Evolutionary conservation across 768 basidiomycete species (phyloP), one percentile per base, ranked within the genome.

Genomic region (Boletus reticuloceps): DNA sequence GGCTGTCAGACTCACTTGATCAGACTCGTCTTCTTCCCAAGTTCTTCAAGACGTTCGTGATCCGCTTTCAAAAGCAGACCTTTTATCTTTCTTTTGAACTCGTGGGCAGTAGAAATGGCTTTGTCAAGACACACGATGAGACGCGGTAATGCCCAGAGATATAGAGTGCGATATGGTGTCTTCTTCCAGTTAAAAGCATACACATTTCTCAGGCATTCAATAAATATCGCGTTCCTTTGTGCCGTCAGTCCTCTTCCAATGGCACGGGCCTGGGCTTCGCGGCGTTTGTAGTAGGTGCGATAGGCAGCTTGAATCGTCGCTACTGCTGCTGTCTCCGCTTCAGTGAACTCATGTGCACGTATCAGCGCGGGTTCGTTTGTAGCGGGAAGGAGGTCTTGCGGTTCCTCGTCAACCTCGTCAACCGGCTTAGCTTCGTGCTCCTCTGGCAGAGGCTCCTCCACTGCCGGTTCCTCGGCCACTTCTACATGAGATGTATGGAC

Each of bases 91-190:
- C 19, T 54, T 64, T 79, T 79, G 47, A 64, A 56, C 17, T 61
- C 47, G 38, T 63, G 39, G 9, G 71, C 58, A 19, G 65, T 27
- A 2, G 60, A 37, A 12, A 71, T 62, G 20, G 66, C 61, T n/a
- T 63, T 50, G 45, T 80, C 74, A 29, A 81, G 68, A 56, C 74
- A 78, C 3, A 76, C 56, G 4, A 79, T 63, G 29, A 80, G 58
- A 48, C 71, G 75, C 2, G 79, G 76, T 9, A 81, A 64, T 17
- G 67, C 66, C 47, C 68, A 67, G 6, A 68, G 62, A 59, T 75
- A 79, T 14, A 77, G 63, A 0, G 63, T 51, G 14, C 69, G 70
- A 54, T 82, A 80, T 17, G 51, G 55, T 6, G 56, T 59, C 25
- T 50, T 51, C 34, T 54, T 36, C 75, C 76, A 74, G 4, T 53